A percentile compares a stretch with the other conserved stretches of the same genome.
These are phyloP conservation scores for Lumnitzera littorea DNA, from an alignment of 345 rosid genomes.

Conservation along the genomic window DNA sequence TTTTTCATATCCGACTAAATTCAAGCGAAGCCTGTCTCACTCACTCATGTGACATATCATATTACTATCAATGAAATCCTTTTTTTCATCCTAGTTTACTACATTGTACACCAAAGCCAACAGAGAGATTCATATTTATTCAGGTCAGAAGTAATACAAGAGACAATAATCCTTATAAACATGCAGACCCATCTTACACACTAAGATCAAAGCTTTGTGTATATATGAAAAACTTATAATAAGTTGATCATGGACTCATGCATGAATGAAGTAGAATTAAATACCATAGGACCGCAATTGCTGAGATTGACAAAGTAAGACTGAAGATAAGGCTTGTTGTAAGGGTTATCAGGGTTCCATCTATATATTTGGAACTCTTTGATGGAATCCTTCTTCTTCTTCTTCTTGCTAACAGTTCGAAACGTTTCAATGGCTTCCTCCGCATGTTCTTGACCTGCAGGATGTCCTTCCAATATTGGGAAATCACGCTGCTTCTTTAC, in stretches of 20 bases:
- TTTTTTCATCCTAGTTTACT: no score
- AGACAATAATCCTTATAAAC: background rate
- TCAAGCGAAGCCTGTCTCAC: no score
- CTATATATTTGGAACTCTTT: slow-evolving; percentile 64
- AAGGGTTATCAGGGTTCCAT: slow-evolving; percentile 51
- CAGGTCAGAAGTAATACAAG: no score
- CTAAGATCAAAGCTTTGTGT: no score
- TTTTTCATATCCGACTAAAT: background rate
- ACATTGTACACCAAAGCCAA: no score
- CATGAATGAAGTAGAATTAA: no score
- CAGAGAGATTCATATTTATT: background rate
- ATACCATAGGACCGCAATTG: slow-evolving; percentile 52
- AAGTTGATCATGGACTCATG: no score
- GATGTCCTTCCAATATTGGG: slow-evolving; percentile 37
- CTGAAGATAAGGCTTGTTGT: slow-evolving; percentile 50
- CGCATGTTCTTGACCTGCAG: slow-evolving; percentile 38
- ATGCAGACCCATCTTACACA: no score
- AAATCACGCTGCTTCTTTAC: slow-evolving; percentile 22
- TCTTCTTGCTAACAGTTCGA: slow-evolving; percentile 9
- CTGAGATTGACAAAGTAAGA: slow-evolving; percentile 48
- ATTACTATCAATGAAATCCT: no score
- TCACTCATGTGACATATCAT: no score
- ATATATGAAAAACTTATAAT: no score
- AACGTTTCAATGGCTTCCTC: slow-evolving; percentile 29
- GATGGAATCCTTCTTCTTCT: slow-evolving; percentile 8